These are phyloP conservation scores for Isoetes engelmannii DNA, from an alignment of 83 land plant genomes.

Conservation along the genomic window DNA sequence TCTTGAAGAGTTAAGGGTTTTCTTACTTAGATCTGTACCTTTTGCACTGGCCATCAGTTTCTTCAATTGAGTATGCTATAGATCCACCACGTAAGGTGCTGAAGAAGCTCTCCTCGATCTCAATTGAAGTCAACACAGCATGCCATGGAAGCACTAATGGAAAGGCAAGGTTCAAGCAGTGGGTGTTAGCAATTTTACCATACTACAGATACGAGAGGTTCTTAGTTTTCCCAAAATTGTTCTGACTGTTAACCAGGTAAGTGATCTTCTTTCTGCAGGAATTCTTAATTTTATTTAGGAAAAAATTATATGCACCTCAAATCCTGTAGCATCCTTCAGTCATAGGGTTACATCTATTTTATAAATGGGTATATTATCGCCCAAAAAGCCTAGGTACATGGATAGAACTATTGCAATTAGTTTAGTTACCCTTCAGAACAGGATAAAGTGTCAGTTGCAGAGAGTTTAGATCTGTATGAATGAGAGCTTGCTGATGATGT, in stretches of 20 bases:
- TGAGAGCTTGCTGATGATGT: no score
- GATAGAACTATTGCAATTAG: no score
- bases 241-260: conserved; percentile 76
- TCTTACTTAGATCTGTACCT: conserved; percentile 64
- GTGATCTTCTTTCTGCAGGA: neutral
- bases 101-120: conserved; percentile 26
- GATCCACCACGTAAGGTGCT: conserved; percentile 62
- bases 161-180: conserved; percentile 64
- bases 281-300: no score
- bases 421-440: no score
- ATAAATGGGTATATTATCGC: no score
- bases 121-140: conserved; percentile 55
- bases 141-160: conserved; percentile 67
- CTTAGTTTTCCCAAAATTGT: conserved; percentile 70
- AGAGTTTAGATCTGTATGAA: no score
- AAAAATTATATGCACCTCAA: no score
- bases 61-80: conserved; percentile 59
- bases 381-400: no score
- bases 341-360: no score
- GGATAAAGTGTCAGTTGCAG: no score
- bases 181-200: conserved; percentile 65
- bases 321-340: no score
- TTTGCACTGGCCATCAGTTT: conserved; percentile 62
- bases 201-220: conserved; percentile 55
- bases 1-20: conserved; percentile 54